Evolutionary conservation across 2,329 filamentous ascomycete species (phyloP), one percentile per base, ranked within the genome.

Genomic region (Coniochaeta pulveracea): DNA sequence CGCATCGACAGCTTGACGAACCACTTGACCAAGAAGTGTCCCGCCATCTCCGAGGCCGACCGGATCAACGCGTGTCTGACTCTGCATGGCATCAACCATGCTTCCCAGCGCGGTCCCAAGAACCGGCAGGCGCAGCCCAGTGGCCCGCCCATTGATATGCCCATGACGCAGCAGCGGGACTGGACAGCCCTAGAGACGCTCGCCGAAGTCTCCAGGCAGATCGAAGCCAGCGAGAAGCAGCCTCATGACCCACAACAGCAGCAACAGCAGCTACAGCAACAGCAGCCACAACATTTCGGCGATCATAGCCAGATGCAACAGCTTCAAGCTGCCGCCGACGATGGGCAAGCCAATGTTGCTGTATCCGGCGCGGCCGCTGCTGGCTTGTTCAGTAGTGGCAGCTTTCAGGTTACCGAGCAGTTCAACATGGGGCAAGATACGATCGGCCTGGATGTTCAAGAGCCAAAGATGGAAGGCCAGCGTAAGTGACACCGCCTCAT

Each of bases 1-100:
- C 76, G 88, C 40, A 80, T 85, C 48, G 88, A 95, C 50, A 84
- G 76, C 47, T 60, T 95, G 39, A 81, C 76, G 26, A 78, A 70
- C 40, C 88, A 95, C 51, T 69, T 94, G 36, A 79, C 84, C 34
- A 91, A 88, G 55, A 85, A 82, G 64, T 95, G 88, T 52, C 82
- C 83, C 25, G 81, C 80, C 34, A 78, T 93, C 34, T 74, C 77
- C 41, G 65, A 81, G 40, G 68, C 72, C 37, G 84, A 91, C 50
- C 76, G 83, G 34, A 76, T 85, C 59, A 77, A 80, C 47, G 82
- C 82, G 36, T 69, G 80, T 43, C 63, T 85, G 38, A 73, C 82
- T 42, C 68, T 86, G 12, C 76, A 85, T 49, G 80, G 82, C 42
- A 69, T 85, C 38, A 69, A 69, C 42, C 69, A 72, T 43, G 61